Conservation (phyloP, 2,329 filamentous ascomycete genomes). For the Hypoxylon sp. region DNA sequence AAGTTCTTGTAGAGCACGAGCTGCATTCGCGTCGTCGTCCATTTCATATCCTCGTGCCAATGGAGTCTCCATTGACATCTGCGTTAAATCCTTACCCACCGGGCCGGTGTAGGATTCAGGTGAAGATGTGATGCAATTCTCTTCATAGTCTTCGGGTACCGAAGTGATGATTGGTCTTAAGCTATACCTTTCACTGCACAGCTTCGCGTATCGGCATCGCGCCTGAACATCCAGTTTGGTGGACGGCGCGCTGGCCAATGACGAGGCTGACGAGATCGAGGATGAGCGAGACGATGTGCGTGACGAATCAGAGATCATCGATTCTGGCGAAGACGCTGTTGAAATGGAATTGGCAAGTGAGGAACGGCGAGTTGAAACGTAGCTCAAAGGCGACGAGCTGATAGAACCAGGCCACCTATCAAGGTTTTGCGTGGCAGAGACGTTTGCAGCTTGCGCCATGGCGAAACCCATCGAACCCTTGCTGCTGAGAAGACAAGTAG, state of each 20-base stretch:
- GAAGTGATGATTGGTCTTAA: slow-evolving; percentile 68
- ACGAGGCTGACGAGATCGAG: slow-evolving; percentile 75
- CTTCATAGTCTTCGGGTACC: slow-evolving; percentile 70
- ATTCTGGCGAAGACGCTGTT: slow-evolving; percentile 75
- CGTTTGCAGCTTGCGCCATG: slow-evolving; percentile 68
- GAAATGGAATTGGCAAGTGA: slow-evolving; percentile 75
- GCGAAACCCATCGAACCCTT: slow-evolving; percentile 72
- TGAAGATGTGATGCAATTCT: slow-evolving; percentile 66
- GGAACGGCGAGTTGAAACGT: slow-evolving; percentile 68
- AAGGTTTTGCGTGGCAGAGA: slow-evolving; percentile 63
- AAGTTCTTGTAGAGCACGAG: slow-evolving; percentile 71
- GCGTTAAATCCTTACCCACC: slow-evolving; percentile 66
- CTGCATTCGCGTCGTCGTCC: slow-evolving; percentile 69
- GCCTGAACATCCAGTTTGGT: slow-evolving; percentile 72
- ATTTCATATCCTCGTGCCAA: slow-evolving; percentile 63
- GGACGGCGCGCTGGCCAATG: slow-evolving; percentile 72
- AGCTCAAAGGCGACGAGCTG: slow-evolving; percentile 68
- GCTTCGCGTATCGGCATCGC: slow-evolving; percentile 74
- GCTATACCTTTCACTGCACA: slow-evolving; percentile 69
- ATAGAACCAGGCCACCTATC: slow-evolving; percentile 67
- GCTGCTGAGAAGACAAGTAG: slow-evolving; percentile 64
- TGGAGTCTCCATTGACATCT: slow-evolving; percentile 65
- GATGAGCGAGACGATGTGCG: slow-evolving; percentile 75
- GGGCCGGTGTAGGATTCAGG: slow-evolving; percentile 71
- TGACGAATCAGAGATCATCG: slow-evolving; percentile 75